These are phyloP conservation scores for Thelephora ganbajun DNA, from an alignment of 768 basidiomycete genomes.

Conservation along the genomic window DNA sequence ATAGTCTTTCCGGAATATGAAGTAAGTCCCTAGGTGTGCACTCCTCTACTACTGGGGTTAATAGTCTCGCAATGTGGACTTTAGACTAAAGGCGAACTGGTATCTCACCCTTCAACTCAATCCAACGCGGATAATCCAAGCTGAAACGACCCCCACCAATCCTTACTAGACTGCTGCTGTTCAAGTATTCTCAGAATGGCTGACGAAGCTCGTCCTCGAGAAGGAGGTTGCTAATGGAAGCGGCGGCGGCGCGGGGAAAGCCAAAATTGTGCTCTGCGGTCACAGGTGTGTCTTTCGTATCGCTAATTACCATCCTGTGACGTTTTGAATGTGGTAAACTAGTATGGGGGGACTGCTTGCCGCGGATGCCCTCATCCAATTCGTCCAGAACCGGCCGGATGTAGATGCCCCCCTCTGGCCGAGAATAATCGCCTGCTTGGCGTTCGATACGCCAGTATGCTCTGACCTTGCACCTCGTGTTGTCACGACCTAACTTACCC, in stretches of 20 bases:
- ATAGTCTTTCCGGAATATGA: constrained; percentile 86
- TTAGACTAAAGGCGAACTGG: constrained; percentile 84
- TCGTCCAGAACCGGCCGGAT: constrained; percentile 54
- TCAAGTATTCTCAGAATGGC: constrained; percentile 82
- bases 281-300: constrained; percentile 44
- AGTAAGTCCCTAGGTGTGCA: constrained; percentile 24
- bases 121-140: not conserved
- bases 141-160: constrained; percentile 4
- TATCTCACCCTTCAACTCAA: constrained; percentile 22
- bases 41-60: not conserved
- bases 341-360: constrained; percentile 92
- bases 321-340: no score
- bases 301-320: not conserved
- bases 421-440: constrained; percentile 67
- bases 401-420: constrained; percentile 69
- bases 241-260: constrained; percentile 60
- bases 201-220: constrained; percentile 78
- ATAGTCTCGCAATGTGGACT: not conserved
- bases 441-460: constrained; percentile 80
- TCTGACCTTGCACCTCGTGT: not conserved
- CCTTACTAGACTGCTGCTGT: constrained; percentile 57
- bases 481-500: constrained; percentile 1
- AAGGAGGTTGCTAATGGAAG: constrained; percentile 63
- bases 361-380: constrained; percentile 70
- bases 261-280: constrained; percentile 77